phyloP scores from a whole-genome alignment of 1,284 basidiomycete species.

The Anthracocystis walkeri region DNA sequence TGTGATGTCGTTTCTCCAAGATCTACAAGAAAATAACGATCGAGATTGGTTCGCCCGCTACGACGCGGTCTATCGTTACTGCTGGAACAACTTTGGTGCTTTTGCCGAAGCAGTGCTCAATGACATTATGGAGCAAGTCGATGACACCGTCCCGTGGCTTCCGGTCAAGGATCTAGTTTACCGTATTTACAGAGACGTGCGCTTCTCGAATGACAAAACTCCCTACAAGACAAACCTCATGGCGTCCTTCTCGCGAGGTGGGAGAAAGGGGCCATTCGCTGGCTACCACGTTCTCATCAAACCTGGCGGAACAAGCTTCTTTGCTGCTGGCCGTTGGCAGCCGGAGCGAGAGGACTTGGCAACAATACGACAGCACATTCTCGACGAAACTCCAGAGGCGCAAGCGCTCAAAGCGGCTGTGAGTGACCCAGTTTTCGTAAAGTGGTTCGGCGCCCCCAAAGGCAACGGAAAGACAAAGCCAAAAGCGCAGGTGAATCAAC shows the following conservation, averaged over 20 bases:
- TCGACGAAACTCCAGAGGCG: conserved; percentile 76
- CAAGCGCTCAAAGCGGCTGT: conserved; percentile 78
- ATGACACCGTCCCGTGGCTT: conserved; percentile 82
- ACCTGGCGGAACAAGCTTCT: conserved; percentile 72
- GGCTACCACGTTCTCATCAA: conserved; percentile 69
- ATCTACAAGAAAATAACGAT: conserved; percentile 81
- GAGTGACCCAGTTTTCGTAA: conserved; percentile 77
- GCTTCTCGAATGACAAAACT: conserved; percentile 93
- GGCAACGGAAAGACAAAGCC: conserved; percentile 15
- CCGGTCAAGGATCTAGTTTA: conserved; percentile 87
- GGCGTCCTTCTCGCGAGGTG: conserved; percentile 82
- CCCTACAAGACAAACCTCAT: conserved; percentile 87
- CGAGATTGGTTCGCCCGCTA: conserved; percentile 79
- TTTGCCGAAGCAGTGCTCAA: conserved; percentile 80
- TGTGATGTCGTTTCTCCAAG: conserved; percentile 80
- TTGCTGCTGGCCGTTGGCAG: conserved; percentile 86
- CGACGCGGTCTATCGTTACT: conserved; percentile 71
- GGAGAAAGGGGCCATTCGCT: conserved; percentile 83
- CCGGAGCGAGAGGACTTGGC: conserved; percentile 83
- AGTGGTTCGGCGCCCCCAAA: conserved; percentile 78
- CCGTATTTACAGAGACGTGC: conserved; percentile 75
- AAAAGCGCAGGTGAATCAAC: conserved; percentile 2
- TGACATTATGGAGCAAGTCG: conserved; percentile 76
- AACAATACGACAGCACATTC: conserved; percentile 75
- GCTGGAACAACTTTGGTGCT: conserved; percentile 79